These are phyloP conservation scores for Yamadazyma sp. DNA, from an alignment of 805 yeast species.

Conservation along the genomic window DNA sequence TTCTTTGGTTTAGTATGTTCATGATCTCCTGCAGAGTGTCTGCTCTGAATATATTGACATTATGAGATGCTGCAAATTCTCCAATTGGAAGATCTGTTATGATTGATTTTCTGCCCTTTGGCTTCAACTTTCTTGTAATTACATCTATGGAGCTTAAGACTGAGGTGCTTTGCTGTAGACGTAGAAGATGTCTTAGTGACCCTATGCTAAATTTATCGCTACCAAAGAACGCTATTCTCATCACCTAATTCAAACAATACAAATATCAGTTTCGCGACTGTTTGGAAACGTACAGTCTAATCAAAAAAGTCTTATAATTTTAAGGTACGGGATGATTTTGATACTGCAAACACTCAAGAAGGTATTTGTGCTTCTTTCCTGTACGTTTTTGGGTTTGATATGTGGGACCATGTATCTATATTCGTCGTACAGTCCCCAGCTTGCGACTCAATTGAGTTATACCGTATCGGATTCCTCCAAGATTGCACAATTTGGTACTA, in stretches of 20 bases:
- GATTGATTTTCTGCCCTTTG: constrained; percentile 48
- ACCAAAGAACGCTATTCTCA: constrained; percentile 62
- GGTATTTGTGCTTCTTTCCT: constrained; percentile 24
- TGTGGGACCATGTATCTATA: constrained; percentile 77
- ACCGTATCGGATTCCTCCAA: constrained; percentile 60
- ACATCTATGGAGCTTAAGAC: constrained; percentile 44
- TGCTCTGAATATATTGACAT: constrained; percentile 45
- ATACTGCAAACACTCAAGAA: constrained; percentile 19
- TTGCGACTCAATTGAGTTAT: constrained; percentile 55
- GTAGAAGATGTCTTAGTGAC: constrained; percentile 41
- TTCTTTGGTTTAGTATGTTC: constrained; percentile 14
- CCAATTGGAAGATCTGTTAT: constrained; percentile 55
- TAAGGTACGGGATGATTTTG: neutral
- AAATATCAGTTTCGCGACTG: neutral
- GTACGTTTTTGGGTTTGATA: constrained; percentile 46
- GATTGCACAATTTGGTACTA: constrained; percentile 64
- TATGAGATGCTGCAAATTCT: constrained; percentile 28
- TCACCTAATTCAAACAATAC: neutral
- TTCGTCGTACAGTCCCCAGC: constrained; percentile 76
- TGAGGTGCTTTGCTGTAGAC: constrained; percentile 11
- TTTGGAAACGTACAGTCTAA: neutral
- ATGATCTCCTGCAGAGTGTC: constrained; percentile 44
- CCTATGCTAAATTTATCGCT: constrained; percentile 67
- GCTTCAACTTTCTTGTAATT: constrained; percentile 61
- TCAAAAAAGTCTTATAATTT: neutral